Percentiles rank a stretch among this genome's conserved stretches.
These are phyloP conservation scores for Suillus clintonianus DNA, from an alignment of 768 basidiomycete genomes.

Conservation along the genomic window DNA sequence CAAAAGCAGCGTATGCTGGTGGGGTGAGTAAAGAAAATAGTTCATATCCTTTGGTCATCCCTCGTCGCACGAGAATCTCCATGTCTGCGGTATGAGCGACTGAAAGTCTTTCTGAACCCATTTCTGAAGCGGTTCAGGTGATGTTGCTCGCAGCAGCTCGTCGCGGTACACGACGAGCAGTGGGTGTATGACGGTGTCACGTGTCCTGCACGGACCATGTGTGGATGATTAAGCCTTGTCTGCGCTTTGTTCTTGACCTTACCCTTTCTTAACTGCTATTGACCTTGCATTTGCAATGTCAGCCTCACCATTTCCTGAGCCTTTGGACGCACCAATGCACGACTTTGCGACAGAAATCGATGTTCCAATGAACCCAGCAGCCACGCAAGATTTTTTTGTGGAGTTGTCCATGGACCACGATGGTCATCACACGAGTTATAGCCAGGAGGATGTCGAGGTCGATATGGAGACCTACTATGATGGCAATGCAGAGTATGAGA, in stretches of 20 bases:
- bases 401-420: conserved; percentile 66
- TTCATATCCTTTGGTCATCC: conserved; percentile 70
- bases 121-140: conserved; percentile 9
- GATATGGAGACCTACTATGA: conserved; percentile 62
- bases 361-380: conserved; percentile 54
- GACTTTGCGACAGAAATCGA: conserved; percentile 60
- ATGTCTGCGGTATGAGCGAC: conserved; percentile 54
- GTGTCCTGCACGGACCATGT: conserved; percentile 32
- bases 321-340: conserved; percentile 65
- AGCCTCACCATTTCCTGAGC: conserved; percentile 40
- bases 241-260: conserved; percentile 12
- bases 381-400: conserved; percentile 50
- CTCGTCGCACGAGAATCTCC: conserved; percentile 65
- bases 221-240: conserved; percentile 22
- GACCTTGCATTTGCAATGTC: conserved; percentile 24
- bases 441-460: conserved; percentile 54
- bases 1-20: conserved; percentile 56
- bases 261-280: conserved; percentile 14
- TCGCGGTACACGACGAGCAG: conserved; percentile 3
- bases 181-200: conserved; percentile 13
- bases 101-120: conserved; percentile 14
- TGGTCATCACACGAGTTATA: conserved; percentile 32
- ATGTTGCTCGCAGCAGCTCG: background rate
- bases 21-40: conserved; percentile 63
- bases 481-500: conserved; percentile 52